Evolutionary conservation across 495 filamentous ascomycete genomes (phyloP).

Genomic region (Aspergillus coremiiformis): DNA sequence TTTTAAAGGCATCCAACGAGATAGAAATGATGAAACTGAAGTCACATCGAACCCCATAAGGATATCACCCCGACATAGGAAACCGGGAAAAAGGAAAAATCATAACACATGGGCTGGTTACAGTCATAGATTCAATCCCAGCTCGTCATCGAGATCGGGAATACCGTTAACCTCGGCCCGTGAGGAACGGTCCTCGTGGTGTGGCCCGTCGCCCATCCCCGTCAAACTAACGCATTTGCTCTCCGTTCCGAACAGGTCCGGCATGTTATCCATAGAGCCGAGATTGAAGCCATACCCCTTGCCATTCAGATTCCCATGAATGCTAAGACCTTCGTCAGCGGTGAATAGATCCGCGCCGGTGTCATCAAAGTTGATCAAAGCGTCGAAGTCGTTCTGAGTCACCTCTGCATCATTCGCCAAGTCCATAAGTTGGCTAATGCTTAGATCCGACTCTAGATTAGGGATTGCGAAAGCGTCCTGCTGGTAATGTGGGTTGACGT

Average conservation of each 20-base stretch:
- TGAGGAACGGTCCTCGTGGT: conserved; percentile 6
- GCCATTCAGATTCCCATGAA: conserved; percentile 1
- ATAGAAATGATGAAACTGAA: not conserved
- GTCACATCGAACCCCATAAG: too few relatives aligned
- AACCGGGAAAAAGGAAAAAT: conserved; percentile 7
- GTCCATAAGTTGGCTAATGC: conserved; percentile 40
- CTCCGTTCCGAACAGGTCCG: conserved; percentile 23
- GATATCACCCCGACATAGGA: not conserved
- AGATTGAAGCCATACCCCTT: conserved; percentile 20
- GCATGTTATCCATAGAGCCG: conserved; percentile 16
- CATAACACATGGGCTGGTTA: conserved; percentile 4
- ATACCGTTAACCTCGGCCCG: conserved; percentile 10
- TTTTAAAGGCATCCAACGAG: not conserved
- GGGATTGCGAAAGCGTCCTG: conserved; percentile 32
- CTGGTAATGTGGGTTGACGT: conserved; percentile 30
- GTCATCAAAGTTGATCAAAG: conserved; percentile 43
- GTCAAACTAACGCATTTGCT: conserved; percentile 25
- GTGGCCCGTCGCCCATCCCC: conserved; percentile 13
- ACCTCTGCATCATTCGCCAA: conserved; percentile 43
- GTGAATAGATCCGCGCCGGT: conserved; percentile 33
- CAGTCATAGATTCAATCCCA: conserved; percentile 24
- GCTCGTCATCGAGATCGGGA: conserved; percentile 26
- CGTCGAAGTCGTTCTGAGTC: conserved; percentile 45
- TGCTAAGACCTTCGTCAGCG: conserved; percentile 21
- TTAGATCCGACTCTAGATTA: conserved; percentile 31